Conservation (phyloP, 2,329 filamentous ascomycete species). For the Calonectria hongkongensis region DNA sequence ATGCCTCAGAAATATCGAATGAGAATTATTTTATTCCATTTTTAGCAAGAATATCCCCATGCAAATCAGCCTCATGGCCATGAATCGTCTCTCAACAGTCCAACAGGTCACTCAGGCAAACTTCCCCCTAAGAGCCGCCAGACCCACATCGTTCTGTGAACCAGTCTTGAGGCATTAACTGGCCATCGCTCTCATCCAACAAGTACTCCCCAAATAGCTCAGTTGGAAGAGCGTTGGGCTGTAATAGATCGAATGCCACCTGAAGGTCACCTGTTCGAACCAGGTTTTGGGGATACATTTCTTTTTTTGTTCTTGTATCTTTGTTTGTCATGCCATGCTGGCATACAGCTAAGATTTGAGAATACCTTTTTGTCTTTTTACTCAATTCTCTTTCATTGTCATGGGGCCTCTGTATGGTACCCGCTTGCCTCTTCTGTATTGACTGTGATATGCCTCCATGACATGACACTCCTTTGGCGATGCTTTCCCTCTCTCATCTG, state of each 20-base stretch:
- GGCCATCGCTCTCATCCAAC: conserved; percentile 28
- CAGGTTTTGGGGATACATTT: conserved; percentile 51
- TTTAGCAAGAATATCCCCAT: too few species aligned
- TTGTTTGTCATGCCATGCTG: background rate
- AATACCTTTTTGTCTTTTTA: background rate
- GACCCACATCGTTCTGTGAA: background rate
- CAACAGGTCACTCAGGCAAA: too few species aligned
- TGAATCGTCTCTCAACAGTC: too few species aligned
- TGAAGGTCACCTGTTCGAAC: conserved; percentile 55
- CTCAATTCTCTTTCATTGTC: too few species aligned
- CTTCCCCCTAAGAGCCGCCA: background rate
- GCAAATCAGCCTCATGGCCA: too few species aligned
- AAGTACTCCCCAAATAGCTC: conserved; percentile 52
- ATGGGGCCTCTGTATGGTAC: too few species aligned
- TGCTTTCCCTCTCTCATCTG: too few species aligned
- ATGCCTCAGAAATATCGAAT: too few species aligned
- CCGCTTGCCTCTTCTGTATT: too few species aligned
- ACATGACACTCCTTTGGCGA: too few species aligned
- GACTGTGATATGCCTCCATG: too few species aligned
- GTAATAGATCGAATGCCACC: conserved; percentile 47
- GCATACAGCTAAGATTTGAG: background rate
- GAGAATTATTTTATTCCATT: too few species aligned
- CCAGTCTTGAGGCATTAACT: conserved; percentile 9
- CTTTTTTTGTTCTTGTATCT: conserved; percentile 28
- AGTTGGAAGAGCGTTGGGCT: conserved; percentile 55